Base-by-base conservation (phyloP, 2,329 filamentous ascomycete genomes). In the Phaeosphaeriaceae sp. region DNA sequence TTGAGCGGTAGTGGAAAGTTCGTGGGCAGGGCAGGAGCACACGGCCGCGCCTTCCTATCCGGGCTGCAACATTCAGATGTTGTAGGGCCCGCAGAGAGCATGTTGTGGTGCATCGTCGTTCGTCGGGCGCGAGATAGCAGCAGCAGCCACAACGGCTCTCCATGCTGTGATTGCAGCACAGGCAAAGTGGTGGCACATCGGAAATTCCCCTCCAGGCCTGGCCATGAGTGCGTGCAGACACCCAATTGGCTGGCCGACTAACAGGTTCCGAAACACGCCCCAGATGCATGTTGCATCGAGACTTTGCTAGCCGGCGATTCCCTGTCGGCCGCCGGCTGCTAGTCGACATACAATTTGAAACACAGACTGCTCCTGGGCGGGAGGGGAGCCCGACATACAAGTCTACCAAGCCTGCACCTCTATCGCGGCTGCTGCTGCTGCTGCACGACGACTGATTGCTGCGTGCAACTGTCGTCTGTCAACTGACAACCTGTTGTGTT, bases 301-400 rank as follows among this genome's bases (percentile, higher is more conserved):
- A 33, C 54, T 31, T 22, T 40, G 55, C 48, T 57, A 53, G 50
- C 25, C 57, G 51, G 50, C 21, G 52, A 53, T 57, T 53, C 56
- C 62, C 52, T 61, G 62, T 57, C 56, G 25, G 7, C 10, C 44
- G 44, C 20, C 44, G 5, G 44, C 25, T 27, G 24, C 46, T 48
- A 31, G 56, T 53, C 63, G 58, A 51, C 47, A 57, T 56, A 15
- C 58, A 19, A 52, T 57, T 56, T 66, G 63, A 66, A 66, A 66
- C 63, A 44, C 54, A 31, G 51, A 52, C 58, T 56, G 57, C 62
- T 65, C 62, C 62, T 65, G 62, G 48, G 41, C 40, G 25, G 10
- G 33, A 53, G 45, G 52, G 48, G 54, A 36, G 54, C 46, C 41
- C 36, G 25, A 4, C 25, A 27, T 40, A 40, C 36, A 40, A 40